A percentile compares a stretch with the other conserved stretches of the same genome.
Conservation (phyloP, 768 basidiomycete genomes). For the Podaxis rugospora region DNA sequence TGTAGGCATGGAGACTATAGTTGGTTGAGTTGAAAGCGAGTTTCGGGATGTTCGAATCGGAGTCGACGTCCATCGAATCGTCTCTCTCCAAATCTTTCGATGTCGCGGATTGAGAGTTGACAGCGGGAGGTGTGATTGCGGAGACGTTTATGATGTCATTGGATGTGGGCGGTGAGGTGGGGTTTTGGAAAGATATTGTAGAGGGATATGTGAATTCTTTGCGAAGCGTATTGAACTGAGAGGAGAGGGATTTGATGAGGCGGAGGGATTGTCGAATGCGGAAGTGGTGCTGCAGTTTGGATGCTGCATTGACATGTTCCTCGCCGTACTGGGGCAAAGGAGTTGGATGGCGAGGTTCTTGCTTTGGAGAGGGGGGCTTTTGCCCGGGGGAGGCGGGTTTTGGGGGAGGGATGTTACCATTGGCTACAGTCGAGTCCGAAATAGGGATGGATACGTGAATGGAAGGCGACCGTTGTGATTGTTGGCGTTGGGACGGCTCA, state of each 20-base stretch:
- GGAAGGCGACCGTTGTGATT: neutral
- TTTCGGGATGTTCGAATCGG: slow-evolving; percentile 20
- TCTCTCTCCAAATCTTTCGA: slow-evolving; percentile 18
- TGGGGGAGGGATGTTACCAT: neutral
- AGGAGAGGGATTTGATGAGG: slow-evolving; percentile 33
- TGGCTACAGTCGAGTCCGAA: neutral
- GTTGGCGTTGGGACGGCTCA: too few relatives aligned
- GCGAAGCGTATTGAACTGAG: slow-evolving; percentile 40
- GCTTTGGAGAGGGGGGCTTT: slow-evolving; percentile 1
- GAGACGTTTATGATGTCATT: slow-evolving; percentile 20
- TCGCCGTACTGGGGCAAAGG: slow-evolving; percentile 23
- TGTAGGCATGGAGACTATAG: slow-evolving; percentile 55
- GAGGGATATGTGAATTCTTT: slow-evolving; percentile 38
- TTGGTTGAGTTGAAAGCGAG: slow-evolving; percentile 63
- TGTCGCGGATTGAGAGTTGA: neutral
- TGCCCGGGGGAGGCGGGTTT: slow-evolving; percentile 7
- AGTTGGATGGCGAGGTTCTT: neutral
- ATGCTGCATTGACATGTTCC: slow-evolving; percentile 35
- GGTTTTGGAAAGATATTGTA: slow-evolving; percentile 43
- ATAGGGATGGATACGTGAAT: neutral
- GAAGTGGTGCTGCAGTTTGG: slow-evolving; percentile 42
- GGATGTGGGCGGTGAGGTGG: slow-evolving; percentile 9
- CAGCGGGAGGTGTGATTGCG: slow-evolving; percentile 22
- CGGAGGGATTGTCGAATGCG: slow-evolving; percentile 39
- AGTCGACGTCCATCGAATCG: slow-evolving; percentile 18